Base-by-base conservation (phyloP, 805 yeast species). In the Myxozyma melibiosi region DNA sequence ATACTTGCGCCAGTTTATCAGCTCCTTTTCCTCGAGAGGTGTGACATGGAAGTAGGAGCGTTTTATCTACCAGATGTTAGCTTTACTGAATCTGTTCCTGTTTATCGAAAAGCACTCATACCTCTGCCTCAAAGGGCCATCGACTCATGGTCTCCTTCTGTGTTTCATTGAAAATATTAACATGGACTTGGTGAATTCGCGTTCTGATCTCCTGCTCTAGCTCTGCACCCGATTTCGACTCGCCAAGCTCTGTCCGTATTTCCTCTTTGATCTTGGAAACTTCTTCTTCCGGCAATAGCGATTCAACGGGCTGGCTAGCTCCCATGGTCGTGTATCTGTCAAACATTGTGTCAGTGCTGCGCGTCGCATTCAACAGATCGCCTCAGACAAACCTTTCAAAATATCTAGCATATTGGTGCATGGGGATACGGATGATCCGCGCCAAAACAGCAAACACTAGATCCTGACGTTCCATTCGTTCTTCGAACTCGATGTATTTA, bases 371-470 rank as follows among this genome's bases (percentile, higher is more conserved):
- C 16, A 11, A 30, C 2, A 11, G 18, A 16, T 0, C n/a, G 16
- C 6, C 5, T 3, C 4, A 13, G 16, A 14, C 43, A 2, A 48
- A 61, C 60, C 66, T 76, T 68, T 74, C 83, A 66, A 81, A 87
- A 69, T 85, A 92, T 62, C 80, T 83, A 0, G 97, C 85, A 69
- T 90, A 91, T 66, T 90, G 96, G 71, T 92, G 92, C 43, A 92
- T 71, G 0, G 98, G 98, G 2, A 88, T 74, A 14, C 54, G 55
- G 4, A 70, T 53, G 14, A 73, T 59, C 22, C 60, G 51, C 2
- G 39, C 68, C 67, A 38, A 83, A 70, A 44, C 84, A 71, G 56
- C 73, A 34, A 65, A 60, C 1, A 84, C 77, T 1, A 82, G 65
- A 2, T 70, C 69, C 1, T 75, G 65, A 3, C 79, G 69, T 35